These are phyloP conservation scores for Apium graveolens DNA, from an alignment of 129 eudicot species.

Conservation along the genomic window DNA sequence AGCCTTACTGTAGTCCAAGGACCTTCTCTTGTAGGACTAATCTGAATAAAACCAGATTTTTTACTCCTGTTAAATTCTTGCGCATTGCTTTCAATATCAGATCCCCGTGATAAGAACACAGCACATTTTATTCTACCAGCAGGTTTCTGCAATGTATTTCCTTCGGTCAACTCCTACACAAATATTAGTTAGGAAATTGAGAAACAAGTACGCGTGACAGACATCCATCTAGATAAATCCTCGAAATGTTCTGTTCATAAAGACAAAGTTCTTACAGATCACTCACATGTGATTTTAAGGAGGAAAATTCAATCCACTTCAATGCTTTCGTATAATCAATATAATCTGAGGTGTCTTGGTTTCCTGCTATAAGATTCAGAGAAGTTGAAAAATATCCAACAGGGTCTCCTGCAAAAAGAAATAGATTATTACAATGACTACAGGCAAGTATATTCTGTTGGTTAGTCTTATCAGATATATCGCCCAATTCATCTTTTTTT, in stretches of 20 bases:
- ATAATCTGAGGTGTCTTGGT: conserved; percentile 26
- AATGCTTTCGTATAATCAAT: conserved; percentile 17
- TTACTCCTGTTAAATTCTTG: conserved; percentile 24
- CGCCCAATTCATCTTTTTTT: not conserved
- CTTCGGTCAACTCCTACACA: conserved; percentile 34
- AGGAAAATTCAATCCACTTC: conserved; percentile 65
- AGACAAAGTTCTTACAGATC: conserved; percentile 6
- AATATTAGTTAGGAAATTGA: conserved; percentile 13
- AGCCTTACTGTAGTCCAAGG: conserved; percentile 88
- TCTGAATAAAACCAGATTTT: conserved; percentile 63
- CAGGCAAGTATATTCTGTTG: not conserved
- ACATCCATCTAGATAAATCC: not conserved
- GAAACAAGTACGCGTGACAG: not conserved
- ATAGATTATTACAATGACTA: not conserved
- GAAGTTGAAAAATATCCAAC: conserved; percentile 73
- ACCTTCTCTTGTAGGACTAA: conserved; percentile 81
- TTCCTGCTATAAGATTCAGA: conserved; percentile 37
- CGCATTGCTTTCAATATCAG: conserved; percentile 27
- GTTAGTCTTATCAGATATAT: not conserved
- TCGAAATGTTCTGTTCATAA: not conserved
- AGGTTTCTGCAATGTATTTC: conserved; percentile 13
- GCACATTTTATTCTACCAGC: conserved; percentile 62
- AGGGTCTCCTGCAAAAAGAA: conserved; percentile 42
- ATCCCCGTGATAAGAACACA: conserved; percentile 45
- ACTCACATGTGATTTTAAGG: conserved; percentile 50